Conservation (phyloP, 345 rosid genomes). For the Tarenaya hassleriana region DNA sequence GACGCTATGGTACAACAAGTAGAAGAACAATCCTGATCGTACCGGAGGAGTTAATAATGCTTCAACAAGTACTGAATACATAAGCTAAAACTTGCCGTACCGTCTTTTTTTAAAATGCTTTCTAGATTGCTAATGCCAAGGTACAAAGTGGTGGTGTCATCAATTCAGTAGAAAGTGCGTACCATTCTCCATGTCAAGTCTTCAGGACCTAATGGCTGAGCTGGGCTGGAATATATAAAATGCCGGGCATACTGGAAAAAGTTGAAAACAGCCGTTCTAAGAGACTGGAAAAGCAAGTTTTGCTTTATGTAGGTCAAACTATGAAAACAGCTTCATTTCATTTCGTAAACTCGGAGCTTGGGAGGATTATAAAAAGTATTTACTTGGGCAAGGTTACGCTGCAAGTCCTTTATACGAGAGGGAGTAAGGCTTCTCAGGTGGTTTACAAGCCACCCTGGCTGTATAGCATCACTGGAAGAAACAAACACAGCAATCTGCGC, state of each 20-base stretch:
- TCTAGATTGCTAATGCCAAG: not conserved
- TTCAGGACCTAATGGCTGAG: constrained; percentile 75
- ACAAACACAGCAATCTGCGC: constrained; percentile 73
- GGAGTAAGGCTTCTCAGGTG: constrained; percentile 51
- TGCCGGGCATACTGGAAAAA: constrained; percentile 50
- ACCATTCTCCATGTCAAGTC: constrained; percentile 85
- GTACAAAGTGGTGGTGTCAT: too few relatives aligned
- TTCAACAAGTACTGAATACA: not conserved
- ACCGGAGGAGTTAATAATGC: too few relatives aligned
- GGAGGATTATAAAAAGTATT: constrained; percentile 23
- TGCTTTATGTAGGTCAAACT: not conserved
- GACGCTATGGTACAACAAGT: too few relatives aligned
- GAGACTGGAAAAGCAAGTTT: too few relatives aligned
- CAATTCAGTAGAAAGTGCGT: too few relatives aligned
- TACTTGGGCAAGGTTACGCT: constrained; percentile 64
- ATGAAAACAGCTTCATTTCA: constrained; percentile 7
- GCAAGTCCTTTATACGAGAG: constrained; percentile 50
- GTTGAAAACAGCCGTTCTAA: too few relatives aligned
- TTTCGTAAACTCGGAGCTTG: not conserved
- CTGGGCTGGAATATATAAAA: constrained; percentile 68
- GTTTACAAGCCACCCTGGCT: constrained; percentile 72
- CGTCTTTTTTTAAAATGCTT: too few relatives aligned
- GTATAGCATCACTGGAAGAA: constrained; percentile 75
- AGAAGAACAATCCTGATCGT: too few relatives aligned
- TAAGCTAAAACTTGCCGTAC: not conserved